phyloP scores from a whole-genome alignment of 306 rosid species.

The Cucurbita argyrosperma region DNA sequence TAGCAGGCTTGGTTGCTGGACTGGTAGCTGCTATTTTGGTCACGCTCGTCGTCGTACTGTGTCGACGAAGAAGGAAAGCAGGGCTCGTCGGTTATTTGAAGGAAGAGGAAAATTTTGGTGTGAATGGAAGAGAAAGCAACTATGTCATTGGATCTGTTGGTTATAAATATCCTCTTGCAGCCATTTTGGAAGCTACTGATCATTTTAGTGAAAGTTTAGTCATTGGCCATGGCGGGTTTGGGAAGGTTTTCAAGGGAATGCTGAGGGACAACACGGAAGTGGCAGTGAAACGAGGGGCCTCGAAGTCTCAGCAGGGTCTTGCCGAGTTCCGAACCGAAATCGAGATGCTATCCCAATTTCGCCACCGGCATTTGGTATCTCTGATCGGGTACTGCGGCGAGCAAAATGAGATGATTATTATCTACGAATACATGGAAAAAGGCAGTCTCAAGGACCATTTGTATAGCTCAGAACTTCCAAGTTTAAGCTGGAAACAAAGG shows the following conservation, averaged over 20 bases:
- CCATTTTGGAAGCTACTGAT: conserved; percentile 43
- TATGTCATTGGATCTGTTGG: conserved; percentile 8
- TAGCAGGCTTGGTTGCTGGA: conserved; percentile 30
- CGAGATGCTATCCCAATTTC: conserved; percentile 57
- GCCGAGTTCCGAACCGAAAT: conserved; percentile 52
- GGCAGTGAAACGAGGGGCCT: conserved; percentile 49
- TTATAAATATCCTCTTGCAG: conserved; percentile 34
- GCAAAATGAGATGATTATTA: conserved; percentile 42
- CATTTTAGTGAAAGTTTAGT: conserved; percentile 42
- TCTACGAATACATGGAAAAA: conserved; percentile 53
- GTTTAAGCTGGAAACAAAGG: conserved; percentile 48
- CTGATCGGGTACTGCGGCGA: conserved; percentile 59
- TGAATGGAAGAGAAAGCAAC: conserved; percentile 9
- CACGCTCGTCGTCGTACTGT: conserved; percentile 13
- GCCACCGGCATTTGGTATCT: conserved; percentile 62
- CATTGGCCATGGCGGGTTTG: conserved; percentile 60
- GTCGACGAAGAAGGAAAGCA: conserved; percentile 28
- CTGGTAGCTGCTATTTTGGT: conserved; percentile 14
- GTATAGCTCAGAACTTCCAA: conserved; percentile 27
- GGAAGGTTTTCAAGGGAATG: conserved; percentile 56
- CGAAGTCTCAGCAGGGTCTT: conserved; percentile 42
- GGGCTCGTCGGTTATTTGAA: conserved; percentile 19
- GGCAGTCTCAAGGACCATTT: conserved; percentile 47
- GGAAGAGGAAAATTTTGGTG: conserved; percentile 10
- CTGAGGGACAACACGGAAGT: conserved; percentile 40